Conservation (phyloP, 805 yeast species). For the Ogataea trehalophila region DNA sequence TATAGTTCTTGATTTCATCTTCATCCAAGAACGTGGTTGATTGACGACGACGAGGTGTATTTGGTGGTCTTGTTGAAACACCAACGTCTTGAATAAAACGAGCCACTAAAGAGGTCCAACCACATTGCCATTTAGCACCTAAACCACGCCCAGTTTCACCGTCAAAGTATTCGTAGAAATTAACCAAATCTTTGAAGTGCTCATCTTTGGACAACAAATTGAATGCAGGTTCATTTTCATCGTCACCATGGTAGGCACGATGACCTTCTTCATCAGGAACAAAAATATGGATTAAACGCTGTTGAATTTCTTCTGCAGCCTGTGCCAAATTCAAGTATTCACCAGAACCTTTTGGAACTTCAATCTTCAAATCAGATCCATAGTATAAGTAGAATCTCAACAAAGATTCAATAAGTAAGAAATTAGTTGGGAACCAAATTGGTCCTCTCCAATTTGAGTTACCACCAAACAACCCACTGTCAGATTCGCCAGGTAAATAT, state of each 20-base stretch:
- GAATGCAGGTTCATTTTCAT: constrained; percentile 27
- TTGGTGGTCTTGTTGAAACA: constrained; percentile 54
- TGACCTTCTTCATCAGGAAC: constrained; percentile 53
- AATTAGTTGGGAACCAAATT: constrained; percentile 92
- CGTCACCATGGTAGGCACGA: constrained; percentile 78
- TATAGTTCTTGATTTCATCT: constrained; percentile 36
- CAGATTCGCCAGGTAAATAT: constrained; percentile 84
- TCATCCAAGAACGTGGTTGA: constrained; percentile 23
- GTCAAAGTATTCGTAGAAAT: constrained; percentile 85
- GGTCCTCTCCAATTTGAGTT: constrained; percentile 98
- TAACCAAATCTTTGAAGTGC: constrained; percentile 67
- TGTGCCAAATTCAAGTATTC: constrained; percentile 71
- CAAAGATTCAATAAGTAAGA: constrained; percentile 77
- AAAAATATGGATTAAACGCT: constrained; percentile 74
- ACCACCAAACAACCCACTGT: constrained; percentile 93
- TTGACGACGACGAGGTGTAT: constrained; percentile 25
- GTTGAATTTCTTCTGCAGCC: constrained; percentile 87
- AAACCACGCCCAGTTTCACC: constrained; percentile 93
- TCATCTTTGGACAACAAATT: constrained; percentile 52
- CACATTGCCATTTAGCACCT: constrained; percentile 93
- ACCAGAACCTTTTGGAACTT: constrained; percentile 85
- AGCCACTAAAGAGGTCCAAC: constrained; percentile 93
- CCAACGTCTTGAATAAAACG: constrained; percentile 91
- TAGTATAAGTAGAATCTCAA: constrained; percentile 85
- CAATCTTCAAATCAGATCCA: constrained; percentile 80